phyloP scores from a whole-genome alignment of 2,329 filamentous ascomycete species.

The Fusarium brevicatenulatum region DNA sequence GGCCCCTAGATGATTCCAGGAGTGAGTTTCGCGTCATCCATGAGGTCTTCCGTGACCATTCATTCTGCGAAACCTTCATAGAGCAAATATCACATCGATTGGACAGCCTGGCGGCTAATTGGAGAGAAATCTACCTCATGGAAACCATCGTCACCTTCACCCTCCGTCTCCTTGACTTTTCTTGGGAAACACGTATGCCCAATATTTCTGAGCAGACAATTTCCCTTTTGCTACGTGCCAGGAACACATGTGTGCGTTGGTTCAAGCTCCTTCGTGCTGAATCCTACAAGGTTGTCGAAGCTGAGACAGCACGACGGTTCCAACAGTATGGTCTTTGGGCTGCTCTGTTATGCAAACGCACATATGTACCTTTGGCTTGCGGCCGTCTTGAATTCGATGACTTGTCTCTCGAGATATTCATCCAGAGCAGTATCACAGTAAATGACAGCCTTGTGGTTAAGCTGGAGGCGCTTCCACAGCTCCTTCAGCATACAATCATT shows the following conservation, averaged over 20 bases:
- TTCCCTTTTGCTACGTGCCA: conserved; percentile 22
- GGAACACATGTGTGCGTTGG: conserved; percentile 60
- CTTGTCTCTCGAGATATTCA: conserved; percentile 23
- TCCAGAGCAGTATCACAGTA: conserved; percentile 39
- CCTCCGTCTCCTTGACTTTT: conserved; percentile 50
- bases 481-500: conserved; percentile 34
- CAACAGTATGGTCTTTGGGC: conserved; percentile 62
- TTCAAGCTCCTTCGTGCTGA: conserved; percentile 58
- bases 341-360: conserved; percentile 63
- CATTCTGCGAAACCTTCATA: conserved; percentile 61
- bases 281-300: conserved; percentile 52
- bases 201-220: background rate
- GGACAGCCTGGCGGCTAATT: conserved; percentile 62
- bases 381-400: conserved; percentile 8
- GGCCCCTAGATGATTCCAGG: conserved; percentile 52
- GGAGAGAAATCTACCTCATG: conserved; percentile 69
- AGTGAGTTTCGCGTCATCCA: conserved; percentile 58
- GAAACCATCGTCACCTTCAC: conserved; percentile 64
- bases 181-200: conserved; percentile 10
- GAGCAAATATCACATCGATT: conserved; percentile 58
- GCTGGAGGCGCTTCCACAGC: conserved; percentile 23
- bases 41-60: conserved; percentile 57
- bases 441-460: conserved; percentile 42
- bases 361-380: conserved; percentile 40
- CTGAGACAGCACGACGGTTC: conserved; percentile 49